A percentile compares a stretch with the other conserved stretches of the same genome.
Conservation (phyloP, 176 grass and related monocot species). For the Pontederia crassipes region DNA sequence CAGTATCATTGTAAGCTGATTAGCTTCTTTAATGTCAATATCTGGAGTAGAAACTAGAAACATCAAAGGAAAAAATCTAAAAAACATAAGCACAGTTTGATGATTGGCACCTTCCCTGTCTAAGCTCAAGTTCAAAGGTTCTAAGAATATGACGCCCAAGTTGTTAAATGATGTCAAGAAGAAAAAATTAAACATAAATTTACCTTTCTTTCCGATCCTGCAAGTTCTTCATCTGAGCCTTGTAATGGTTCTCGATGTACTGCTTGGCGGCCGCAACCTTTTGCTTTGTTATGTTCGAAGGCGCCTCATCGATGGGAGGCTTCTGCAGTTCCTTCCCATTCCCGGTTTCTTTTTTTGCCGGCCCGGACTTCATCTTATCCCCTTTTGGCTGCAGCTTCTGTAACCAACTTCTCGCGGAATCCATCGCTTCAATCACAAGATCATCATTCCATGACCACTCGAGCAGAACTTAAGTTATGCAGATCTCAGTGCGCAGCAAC, state of each 20-base stretch:
- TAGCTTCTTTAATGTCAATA: no score
- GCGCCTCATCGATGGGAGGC: constrained; percentile 18
- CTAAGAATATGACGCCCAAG: background rate
- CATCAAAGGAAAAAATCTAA: no score
- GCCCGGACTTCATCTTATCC: constrained; percentile 31
- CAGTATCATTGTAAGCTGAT: no score
- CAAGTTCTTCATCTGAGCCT: constrained; percentile 49
- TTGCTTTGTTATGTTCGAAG: constrained; percentile 45
- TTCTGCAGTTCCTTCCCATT: constrained; percentile 10
- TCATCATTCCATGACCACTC: background rate
- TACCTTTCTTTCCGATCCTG: constrained; percentile 73
- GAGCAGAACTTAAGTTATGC: no score
- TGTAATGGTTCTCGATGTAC: constrained; percentile 80
- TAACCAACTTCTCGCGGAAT: constrained; percentile 54
- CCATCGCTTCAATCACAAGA: constrained; percentile 27
- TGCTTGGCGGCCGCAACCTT: constrained; percentile 61
- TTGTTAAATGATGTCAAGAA: no score
- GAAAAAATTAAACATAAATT: background rate
- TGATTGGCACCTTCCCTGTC: background rate
- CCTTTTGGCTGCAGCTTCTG: constrained; percentile 45
- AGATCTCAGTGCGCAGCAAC: no score
- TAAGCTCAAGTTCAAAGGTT: background rate
- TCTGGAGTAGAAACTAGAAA: no score
- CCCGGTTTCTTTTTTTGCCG: constrained; percentile 1
- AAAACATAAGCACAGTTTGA: no score